Conservation (phyloP, 2,329 filamentous ascomycete genomes). For the Curvularia sp. region DNA sequence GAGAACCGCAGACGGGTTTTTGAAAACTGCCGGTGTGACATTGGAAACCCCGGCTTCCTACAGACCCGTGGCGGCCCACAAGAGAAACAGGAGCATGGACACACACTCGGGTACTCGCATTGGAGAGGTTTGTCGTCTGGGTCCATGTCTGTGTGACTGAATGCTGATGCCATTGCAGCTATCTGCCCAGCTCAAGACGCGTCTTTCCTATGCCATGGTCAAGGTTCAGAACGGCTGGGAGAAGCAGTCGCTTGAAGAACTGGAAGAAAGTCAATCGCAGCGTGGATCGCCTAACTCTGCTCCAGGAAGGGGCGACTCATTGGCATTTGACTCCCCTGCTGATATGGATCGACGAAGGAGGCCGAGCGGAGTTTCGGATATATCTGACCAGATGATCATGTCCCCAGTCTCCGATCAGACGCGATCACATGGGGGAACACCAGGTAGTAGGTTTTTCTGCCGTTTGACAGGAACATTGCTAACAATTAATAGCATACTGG, state of each 20-base stretch:
- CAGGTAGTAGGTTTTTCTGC: constrained; percentile 30
- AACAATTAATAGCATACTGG: constrained; percentile 36
- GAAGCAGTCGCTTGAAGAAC: constrained; percentile 75
- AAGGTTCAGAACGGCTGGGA: constrained; percentile 91
- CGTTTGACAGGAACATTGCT: neutral
- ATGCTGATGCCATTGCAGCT: constrained; percentile 59
- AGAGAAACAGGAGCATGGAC: constrained; percentile 74
- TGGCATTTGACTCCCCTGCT: constrained; percentile 42
- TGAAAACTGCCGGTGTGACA: constrained; percentile 57
- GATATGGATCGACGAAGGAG: constrained; percentile 37
- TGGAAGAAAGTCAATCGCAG: constrained; percentile 77
- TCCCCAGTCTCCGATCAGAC: constrained; percentile 43
- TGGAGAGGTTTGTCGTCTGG: constrained; percentile 69
- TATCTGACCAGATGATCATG: constrained; percentile 44
- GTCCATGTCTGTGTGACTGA: constrained; percentile 14
- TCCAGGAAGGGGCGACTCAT: constrained; percentile 55
- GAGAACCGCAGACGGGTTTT: constrained; percentile 75
- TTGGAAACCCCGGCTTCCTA: constrained; percentile 19
- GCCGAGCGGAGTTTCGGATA: constrained; percentile 47
- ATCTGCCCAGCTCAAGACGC: constrained; percentile 79
- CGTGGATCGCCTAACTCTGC: constrained; percentile 67
- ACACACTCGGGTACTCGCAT: constrained; percentile 70
- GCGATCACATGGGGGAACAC: constrained; percentile 31
- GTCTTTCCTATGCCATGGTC: constrained; percentile 90
- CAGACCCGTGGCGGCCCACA: constrained; percentile 59